Conservation (phyloP, 2,329 filamentous ascomycete genomes). For the Cadophora gregata region DNA sequence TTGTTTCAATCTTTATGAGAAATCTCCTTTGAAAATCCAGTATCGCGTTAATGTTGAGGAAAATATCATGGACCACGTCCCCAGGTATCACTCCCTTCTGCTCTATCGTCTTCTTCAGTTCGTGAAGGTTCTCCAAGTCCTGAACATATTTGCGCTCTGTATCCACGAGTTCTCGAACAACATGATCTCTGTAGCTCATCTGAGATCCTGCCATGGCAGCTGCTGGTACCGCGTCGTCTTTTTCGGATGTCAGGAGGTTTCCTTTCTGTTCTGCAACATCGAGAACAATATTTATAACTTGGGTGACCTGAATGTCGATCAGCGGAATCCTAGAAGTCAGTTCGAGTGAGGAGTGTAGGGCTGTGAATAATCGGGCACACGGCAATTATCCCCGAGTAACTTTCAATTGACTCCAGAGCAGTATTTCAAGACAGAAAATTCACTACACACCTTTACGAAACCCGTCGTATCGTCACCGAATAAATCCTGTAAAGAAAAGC, state of each 20-base stretch:
- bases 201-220: conserved; percentile 60
- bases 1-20: conserved; percentile 93
- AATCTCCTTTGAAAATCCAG: conserved; percentile 96
- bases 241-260: conserved; percentile 67
- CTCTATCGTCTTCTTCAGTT: conserved; percentile 88
- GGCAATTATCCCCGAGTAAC: background rate
- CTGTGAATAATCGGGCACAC: conserved; percentile 13
- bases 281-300: conserved; percentile 90
- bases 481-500: conserved; percentile 90
- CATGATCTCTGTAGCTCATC: conserved; percentile 80
- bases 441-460: conserved; percentile 79
- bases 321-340: conserved; percentile 7
- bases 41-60: conserved; percentile 93
- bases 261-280: conserved; percentile 83
- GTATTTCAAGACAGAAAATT: background rate
- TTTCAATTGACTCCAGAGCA: background rate
- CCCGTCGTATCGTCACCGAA: conserved; percentile 95
- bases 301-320: conserved; percentile 68
- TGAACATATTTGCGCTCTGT: conserved; percentile 98
- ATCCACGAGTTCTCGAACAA: conserved; percentile 88
- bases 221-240: conserved; percentile 56
- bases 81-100: conserved; percentile 87
- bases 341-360: background rate
- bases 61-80: conserved; percentile 91
- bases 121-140: conserved; percentile 91